Base-by-base conservation (phyloP, 2,329 filamentous ascomycete species). In the Cladosporium sp. region DNA sequence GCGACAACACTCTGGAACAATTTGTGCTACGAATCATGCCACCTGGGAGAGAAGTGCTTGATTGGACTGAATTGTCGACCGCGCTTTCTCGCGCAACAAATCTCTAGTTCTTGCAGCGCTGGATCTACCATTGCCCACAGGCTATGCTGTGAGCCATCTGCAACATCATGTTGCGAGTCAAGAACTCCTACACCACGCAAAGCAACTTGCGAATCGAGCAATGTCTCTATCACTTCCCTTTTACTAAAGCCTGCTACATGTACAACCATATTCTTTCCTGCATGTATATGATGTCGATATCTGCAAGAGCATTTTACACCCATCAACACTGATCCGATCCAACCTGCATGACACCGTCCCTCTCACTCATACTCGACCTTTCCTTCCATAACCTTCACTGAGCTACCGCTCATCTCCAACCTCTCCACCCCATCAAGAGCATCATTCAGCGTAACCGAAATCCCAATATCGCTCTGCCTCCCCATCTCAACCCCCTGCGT, bases 401-500 rank as follows among this genome's bases (percentile, higher is more conserved):
- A 78, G 63, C 71, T 76, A 32, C 81, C 80, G 66, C 76, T 77
- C 57, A 84, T 75, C 65, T 76, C 75, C n/a, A 83, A 70, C 46
- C 72, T 75, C 65, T 79, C 75, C 23, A 83, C 75, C 4, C 73
- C 70, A 63, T 71, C 66, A n/a, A 74, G 70, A 25, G 70, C 68
- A 59, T 76, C 70, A 61, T 76, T 74, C 73, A 83, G 69, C 62
- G 75, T 75, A 56, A 85, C 79, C 43, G 78, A 77, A 30, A 85
- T 77, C 51, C 78, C 77, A 69, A 84, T 82, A 25, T 83, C 79
- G 71, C 82, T 84, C 70, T 73, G 74, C 69, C 83, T 77, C 28
- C 81, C 83, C 79, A 84, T 84, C 74, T 84, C 83, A 16, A 83
- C 78, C 13, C 82, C 83, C 72, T 86, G 82, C 64, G 77, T 76